Conservation (phyloP, 225 moss, liverwort and hornwort species). For the Bryum argenteum region DNA sequence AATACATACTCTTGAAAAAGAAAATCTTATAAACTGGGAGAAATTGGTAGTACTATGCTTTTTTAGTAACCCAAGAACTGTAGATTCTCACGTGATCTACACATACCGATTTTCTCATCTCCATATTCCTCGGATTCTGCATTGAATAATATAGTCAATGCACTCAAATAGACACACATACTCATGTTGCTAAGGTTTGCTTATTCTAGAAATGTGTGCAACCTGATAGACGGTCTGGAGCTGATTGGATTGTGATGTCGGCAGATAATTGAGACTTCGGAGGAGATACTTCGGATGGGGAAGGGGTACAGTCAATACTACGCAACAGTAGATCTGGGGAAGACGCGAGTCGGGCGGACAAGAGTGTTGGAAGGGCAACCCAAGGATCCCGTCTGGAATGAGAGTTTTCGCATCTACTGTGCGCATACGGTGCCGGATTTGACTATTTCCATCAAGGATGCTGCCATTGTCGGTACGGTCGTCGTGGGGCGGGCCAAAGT, state of each 20-base stretch:
- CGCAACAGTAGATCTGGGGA: conserved; percentile 61
- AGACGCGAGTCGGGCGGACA: conserved; percentile 60
- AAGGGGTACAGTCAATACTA: conserved; percentile 58
- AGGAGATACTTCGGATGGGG: conserved; percentile 37
- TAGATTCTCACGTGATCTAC: too few relatives aligned
- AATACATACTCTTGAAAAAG: too few relatives aligned
- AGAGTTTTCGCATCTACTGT: conserved; percentile 56
- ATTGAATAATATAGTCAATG: too few relatives aligned
- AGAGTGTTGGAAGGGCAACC: conserved; percentile 55
- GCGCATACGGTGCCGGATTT: conserved; percentile 56
- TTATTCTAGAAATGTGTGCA: conserved; percentile 17
- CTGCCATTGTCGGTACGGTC: conserved; percentile 55
- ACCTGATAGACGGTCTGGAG: too few relatives aligned
- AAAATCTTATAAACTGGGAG: too few relatives aligned
- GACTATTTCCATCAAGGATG: conserved; percentile 60
- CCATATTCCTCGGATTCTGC: too few relatives aligned
- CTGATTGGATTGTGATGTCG: conserved; percentile 18
- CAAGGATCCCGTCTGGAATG: conserved; percentile 63
- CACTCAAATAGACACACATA: too few relatives aligned
- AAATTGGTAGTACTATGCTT: too few relatives aligned
- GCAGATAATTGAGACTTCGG: conserved; percentile 51
- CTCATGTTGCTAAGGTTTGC: too few relatives aligned
- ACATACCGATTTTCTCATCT: too few relatives aligned
- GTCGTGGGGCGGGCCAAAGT: conserved; percentile 53
- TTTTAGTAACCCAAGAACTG: too few relatives aligned